phyloP scores from a whole-genome alignment of 257 asterid species.

The Gentiana dahurica region DNA sequence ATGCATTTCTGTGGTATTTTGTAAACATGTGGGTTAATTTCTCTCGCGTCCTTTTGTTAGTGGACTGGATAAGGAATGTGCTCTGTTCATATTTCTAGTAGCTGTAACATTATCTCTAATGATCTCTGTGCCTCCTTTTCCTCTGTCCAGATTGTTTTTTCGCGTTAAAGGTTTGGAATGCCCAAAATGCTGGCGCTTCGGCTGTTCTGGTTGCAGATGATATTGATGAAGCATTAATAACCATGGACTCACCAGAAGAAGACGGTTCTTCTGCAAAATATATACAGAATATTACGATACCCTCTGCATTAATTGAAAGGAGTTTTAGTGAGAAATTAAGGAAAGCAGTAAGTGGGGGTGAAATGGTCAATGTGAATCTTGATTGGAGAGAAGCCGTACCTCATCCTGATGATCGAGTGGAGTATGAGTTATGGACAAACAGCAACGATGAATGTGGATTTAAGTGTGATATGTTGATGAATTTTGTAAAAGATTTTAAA shows the following conservation, averaged over 20 bases:
- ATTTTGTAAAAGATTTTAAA: slow-evolving; percentile 71
- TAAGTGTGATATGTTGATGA: slow-evolving; percentile 88
- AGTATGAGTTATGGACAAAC: slow-evolving; percentile 93
- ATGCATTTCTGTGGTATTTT: no score
- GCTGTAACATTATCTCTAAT: no score
- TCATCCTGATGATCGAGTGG: slow-evolving; percentile 96
- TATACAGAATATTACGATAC: slow-evolving; percentile 71
- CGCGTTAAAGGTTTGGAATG: slow-evolving; percentile 91
- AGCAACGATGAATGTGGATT: slow-evolving; percentile 96
- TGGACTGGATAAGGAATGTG: no score
- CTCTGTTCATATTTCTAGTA: no score
- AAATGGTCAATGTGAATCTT: slow-evolving; percentile 84
- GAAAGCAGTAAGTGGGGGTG: slow-evolving; percentile 50
- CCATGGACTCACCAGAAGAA: slow-evolving; percentile 92
- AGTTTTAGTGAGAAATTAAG: slow-evolving; percentile 62
- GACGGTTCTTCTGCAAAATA: slow-evolving; percentile 45
- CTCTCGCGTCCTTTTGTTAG: neutral
- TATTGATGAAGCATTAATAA: slow-evolving; percentile 57
- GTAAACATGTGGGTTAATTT: neutral
- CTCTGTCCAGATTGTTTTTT: slow-evolving; percentile 72
- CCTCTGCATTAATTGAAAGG: slow-evolving; percentile 67
- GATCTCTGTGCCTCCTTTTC: slow-evolving; percentile 2
- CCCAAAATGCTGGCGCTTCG: slow-evolving; percentile 93
- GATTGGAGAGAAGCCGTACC: slow-evolving; percentile 99
- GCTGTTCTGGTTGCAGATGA: slow-evolving; percentile 88